A percentile compares a stretch with the other conserved stretches of the same genome.
Evolutionary conservation across 768 basidiomycete species (phyloP).

Genomic region (Trichaptum fuscoviolaceum): DNA sequence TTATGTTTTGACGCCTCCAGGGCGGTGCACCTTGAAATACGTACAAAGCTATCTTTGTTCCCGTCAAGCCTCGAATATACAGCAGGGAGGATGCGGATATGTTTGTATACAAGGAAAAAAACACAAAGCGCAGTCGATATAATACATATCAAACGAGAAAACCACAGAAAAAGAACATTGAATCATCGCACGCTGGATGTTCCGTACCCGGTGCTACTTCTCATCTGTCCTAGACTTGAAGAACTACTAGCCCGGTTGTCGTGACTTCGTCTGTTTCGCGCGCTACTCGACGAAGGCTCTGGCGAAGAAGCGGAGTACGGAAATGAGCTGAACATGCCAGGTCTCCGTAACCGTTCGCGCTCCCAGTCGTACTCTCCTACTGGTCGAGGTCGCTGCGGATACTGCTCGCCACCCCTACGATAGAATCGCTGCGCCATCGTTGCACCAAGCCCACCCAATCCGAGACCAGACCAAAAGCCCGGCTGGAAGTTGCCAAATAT

Average conservation of each 20-base stretch:
- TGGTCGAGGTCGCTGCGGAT: slow-evolving; percentile 22
- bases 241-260: slow-evolving; percentile 65
- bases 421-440: slow-evolving; percentile 41
- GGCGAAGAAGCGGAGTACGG: slow-evolving; percentile 17
- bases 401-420: slow-evolving; percentile 17
- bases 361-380: slow-evolving; percentile 56
- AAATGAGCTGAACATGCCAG: slow-evolving; percentile 1
- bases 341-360: slow-evolving; percentile 23
- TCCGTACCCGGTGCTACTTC: slow-evolving; percentile 76
- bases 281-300: slow-evolving; percentile 23
- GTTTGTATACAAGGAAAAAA: too few relatives aligned
- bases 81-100: too few relatives aligned
- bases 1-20: too few relatives aligned
- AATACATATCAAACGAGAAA: too few relatives aligned
- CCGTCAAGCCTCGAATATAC: too few relatives aligned
- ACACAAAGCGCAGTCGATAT: too few relatives aligned
- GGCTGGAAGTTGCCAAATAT: slow-evolving; percentile 43
- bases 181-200: slow-evolving; percentile 63
- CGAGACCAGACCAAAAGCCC: slow-evolving; percentile 85
- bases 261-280: slow-evolving; percentile 23
- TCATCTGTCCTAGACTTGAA: slow-evolving; percentile 64
- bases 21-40: too few relatives aligned
- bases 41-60: too few relatives aligned
- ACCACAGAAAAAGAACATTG: neutral
- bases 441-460: slow-evolving; percentile 64